Conservation (phyloP, 148 eudicot genomes). For the Camellia sinensis region DNA sequence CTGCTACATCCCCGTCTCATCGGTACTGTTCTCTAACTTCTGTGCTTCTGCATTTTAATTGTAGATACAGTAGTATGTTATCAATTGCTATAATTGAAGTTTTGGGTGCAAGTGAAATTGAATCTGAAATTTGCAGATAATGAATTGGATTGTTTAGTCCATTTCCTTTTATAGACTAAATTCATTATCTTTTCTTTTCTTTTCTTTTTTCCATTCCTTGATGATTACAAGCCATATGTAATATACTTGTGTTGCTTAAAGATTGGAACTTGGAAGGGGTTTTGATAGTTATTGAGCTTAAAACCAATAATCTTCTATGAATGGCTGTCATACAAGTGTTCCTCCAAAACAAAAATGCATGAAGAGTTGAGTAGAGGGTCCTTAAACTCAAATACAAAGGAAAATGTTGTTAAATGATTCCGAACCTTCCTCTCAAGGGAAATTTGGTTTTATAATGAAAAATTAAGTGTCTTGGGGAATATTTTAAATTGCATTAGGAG, state of each 20-base stretch:
- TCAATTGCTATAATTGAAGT: neutral
- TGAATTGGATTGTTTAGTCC: neutral
- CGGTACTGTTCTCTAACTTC: conserved; percentile 41
- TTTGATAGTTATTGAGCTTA: neutral
- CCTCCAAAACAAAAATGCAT: neutral
- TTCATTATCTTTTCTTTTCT: neutral
- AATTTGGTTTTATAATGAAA: neutral
- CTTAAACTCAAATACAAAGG: neutral
- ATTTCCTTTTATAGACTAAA: neutral
- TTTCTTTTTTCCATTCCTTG: no score
- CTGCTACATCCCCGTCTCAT: conserved; percentile 57
- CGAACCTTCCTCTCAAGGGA: neutral
- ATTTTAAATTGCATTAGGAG: neutral
- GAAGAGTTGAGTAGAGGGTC: neutral
- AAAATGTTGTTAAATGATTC: neutral
- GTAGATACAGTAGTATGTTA: neutral
- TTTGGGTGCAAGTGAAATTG: neutral
- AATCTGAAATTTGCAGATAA: neutral
- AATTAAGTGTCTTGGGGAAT: neutral
- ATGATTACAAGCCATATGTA: neutral
- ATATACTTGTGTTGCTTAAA: neutral
- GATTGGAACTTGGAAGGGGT: neutral
- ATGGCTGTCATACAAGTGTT: neutral
- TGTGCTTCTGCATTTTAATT: neutral
- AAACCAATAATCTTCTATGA: neutral